Evolutionary conservation across 1,284 basidiomycete species (phyloP), one percentile per base, ranked within the genome.

Genomic region (Lignosus rhinocerotis): DNA sequence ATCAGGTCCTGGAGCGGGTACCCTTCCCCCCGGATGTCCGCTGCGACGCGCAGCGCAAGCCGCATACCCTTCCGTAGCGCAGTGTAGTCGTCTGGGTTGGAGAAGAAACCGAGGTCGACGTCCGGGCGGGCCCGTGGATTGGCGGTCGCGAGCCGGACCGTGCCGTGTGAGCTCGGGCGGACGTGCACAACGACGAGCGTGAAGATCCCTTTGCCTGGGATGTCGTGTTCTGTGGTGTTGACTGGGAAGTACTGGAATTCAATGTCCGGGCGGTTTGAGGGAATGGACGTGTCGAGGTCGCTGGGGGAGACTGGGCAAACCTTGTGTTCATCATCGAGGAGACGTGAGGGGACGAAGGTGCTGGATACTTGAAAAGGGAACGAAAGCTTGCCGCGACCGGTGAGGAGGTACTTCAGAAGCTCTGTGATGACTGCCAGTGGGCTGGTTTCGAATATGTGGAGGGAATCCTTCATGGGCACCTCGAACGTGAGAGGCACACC

Each of bases 161-260:
- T 65, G 8, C 76, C 75, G 17, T 55, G 56, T 25, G 74, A 75
- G 39, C 69, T 60, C 1, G 76, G 75, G 7, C 66, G 69, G 46
- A 75, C 64, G 8, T 71, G 61, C 1, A 68, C 66, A 51, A 61
- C 65, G 11, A 75, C 65, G 59, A 74, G 66, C 6, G 69, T 63
- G 63, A 74, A 67, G 39, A 67, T 64, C 9, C 63, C 67, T 17
- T 65, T 68, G 47, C 60, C 56, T 3, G 64, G 50, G 12, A 59
- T 56, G 51, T 69, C 64, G 53, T 55, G 44, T 47, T 60, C 61
- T 3, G 63, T 61, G 52, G 55, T 55, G 53, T 61, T 60, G 53
- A 51, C 51, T 30, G 59, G 32, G 25, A 72, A 61, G 34, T 71
- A 66, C 66, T 75, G 73, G 56, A 76, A 63, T 63, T 76, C 75